Base-by-base conservation (phyloP, 1,284 basidiomycete genomes). In the Heimioporus retisporus region DNA sequence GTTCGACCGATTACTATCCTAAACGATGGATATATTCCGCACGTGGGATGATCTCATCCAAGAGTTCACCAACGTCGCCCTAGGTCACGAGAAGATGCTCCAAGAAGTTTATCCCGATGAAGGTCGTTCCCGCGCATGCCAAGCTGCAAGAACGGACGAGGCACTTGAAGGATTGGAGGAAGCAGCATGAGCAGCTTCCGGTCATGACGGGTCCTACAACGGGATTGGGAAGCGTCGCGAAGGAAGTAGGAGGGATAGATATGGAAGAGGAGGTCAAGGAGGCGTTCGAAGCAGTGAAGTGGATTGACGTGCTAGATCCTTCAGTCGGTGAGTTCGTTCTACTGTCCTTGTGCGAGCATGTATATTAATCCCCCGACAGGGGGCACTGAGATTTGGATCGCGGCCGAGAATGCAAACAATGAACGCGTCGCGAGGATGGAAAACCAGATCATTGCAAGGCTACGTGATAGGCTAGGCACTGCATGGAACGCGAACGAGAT, bases 361-460 rank as follows among this genome's bases (percentile, higher is more conserved):
- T 64, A 25, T 54, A n/a, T 54, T 68, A 63, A 71, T 64, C 43
- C 55, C 2, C 63, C 56, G 63, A 58, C 76, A 93, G 85, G n/a
- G n/a, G 97, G 98, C 4, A 96, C 95, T n/a, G 96, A 98, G 78
- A 98, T 99, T 65, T 99, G 97, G 96, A 93, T 97, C 23, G 90
- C 96, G 0, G 97, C 97, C 5, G 98, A 99, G 81, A 95, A 94
- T 66, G 95, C 96, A 23, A 99, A 99, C 84, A 99, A 99, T 74
- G 97, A 99, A 79, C 93, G 97, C 19, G 96, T 99, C 11, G 94
- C 97, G 1, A 88, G 97, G 15, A 98, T 99, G 48, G 98, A 99
- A 83, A 99, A 98, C 82, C 97, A 97, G 78, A 98, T 99, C 78
- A 99, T 99, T 78, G 95, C 97, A 8, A 87, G 95, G 31, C 81